Evolutionary conservation across 352 stramenopile genomes (phyloP).

Genomic region (Pythium sp.): DNA sequence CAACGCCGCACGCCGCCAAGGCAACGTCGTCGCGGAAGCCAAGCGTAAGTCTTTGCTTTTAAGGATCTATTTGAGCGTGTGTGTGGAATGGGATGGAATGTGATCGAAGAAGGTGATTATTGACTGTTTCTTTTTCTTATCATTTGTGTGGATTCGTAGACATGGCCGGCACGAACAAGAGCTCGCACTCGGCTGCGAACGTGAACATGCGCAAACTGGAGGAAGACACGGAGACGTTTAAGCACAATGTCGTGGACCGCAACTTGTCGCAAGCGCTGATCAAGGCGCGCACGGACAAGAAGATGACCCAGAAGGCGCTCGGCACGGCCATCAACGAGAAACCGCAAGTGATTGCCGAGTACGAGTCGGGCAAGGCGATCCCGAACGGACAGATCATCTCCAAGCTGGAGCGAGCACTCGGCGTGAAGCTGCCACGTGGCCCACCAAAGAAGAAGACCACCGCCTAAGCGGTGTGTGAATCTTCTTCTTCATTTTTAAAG

Average conservation of each 20-base stretch:
- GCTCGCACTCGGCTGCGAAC: constrained; percentile 64
- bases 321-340: constrained; percentile 95
- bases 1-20: constrained; percentile 67
- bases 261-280: constrained; percentile 91
- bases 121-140: constrained; percentile 10
- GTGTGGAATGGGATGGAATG: background rate
- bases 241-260: constrained; percentile 84
- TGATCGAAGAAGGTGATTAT: background rate
- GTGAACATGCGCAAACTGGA: constrained; percentile 91
- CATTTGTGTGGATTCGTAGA: constrained; percentile 27
- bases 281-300: constrained; percentile 96
- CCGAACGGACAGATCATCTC: constrained; percentile 97
- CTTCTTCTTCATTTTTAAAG: constrained; percentile 2
- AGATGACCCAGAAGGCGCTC: constrained; percentile 98
- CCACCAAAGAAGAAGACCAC: constrained; percentile 64
- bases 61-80: background rate
- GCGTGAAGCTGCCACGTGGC: constrained; percentile 79
- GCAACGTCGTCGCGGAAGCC: constrained; percentile 69
- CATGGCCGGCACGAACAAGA: constrained; percentile 81
- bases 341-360: constrained; percentile 96
- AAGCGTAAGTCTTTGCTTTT: constrained; percentile 50
- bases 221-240: constrained; percentile 89
- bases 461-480: constrained; percentile 23
- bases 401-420: constrained; percentile 96
- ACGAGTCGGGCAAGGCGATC: constrained; percentile 97